These are phyloP conservation scores for Cordyceps sp. DNA, from an alignment of 2,329 filamentous ascomycete genomes.

Conservation along the genomic window DNA sequence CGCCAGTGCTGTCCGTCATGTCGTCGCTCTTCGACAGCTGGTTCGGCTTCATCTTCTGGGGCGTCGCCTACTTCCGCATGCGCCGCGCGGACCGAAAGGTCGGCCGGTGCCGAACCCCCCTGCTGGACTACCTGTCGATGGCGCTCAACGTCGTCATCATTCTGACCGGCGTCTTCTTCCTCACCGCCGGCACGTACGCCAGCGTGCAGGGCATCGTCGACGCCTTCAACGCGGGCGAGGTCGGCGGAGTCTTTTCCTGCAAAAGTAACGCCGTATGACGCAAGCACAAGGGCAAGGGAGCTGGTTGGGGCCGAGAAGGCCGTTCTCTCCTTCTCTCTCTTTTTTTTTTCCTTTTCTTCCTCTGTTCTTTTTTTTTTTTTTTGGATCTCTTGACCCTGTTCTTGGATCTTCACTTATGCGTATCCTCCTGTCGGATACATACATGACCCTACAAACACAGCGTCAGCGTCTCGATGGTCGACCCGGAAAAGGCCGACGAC, in stretches of 20 bases:
- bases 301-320: neutral
- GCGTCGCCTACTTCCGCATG: slow-evolving; percentile 66
- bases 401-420: neutral
- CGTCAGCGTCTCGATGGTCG: too few relatives aligned
- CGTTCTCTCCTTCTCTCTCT: neutral
- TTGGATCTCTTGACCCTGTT: too few relatives aligned
- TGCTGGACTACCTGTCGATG: slow-evolving; percentile 37
- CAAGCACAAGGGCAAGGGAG: too few relatives aligned
- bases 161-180: slow-evolving; percentile 59
- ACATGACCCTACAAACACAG: too few relatives aligned
- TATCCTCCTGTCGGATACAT: neutral
- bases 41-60: slow-evolving; percentile 95
- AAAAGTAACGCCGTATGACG: slow-evolving; percentile 44
- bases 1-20: slow-evolving; percentile 50
- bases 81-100: slow-evolving; percentile 42
- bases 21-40: slow-evolving; percentile 85
- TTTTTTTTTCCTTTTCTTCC: neutral
- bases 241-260: slow-evolving; percentile 63
- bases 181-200: slow-evolving; percentile 68
- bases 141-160: slow-evolving; percentile 59
- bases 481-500: too few relatives aligned
- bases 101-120: slow-evolving; percentile 29
- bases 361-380: neutral
- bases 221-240: slow-evolving; percentile 45
- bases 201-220: slow-evolving; percentile 60